Evolutionary conservation across 495 filamentous ascomycete species (phyloP).

Genomic region (Neurospora discreta): DNA sequence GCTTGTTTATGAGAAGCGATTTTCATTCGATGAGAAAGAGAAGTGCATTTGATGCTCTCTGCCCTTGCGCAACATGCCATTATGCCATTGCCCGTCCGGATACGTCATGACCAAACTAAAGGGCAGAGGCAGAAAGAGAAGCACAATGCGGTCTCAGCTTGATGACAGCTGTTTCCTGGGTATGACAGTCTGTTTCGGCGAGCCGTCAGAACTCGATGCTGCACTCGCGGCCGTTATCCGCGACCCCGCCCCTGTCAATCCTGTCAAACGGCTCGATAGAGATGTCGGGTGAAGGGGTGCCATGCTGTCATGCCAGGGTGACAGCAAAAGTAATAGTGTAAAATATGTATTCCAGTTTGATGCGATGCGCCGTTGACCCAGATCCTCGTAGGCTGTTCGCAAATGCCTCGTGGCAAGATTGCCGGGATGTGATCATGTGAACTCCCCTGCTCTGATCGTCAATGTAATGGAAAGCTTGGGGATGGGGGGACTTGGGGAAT

Average conservation of each 20-base stretch:
- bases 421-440: not conserved
- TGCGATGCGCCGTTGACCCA: not conserved
- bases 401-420: not conserved
- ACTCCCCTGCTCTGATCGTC: not conserved
- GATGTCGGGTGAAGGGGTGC: not conserved
- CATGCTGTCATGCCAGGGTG: not conserved
- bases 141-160: not conserved
- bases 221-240: not conserved
- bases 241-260: not conserved
- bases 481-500: not conserved
- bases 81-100: not conserved
- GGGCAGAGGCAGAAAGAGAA: not conserved
- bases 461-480: not conserved
- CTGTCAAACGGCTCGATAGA: not conserved
- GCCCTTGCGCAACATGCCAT: not conserved
- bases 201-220: not conserved
- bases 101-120: not conserved
- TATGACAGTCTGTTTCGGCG: not conserved
- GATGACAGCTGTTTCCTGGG: not conserved
- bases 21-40: not conserved
- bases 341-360: not conserved
- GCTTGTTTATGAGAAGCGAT: not conserved
- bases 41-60: not conserved
- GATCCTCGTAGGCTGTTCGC: not conserved
- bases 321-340: not conserved